Conservation (phyloP, 2,329 filamentous ascomycete genomes). For the Botryotinia calthae region DNA sequence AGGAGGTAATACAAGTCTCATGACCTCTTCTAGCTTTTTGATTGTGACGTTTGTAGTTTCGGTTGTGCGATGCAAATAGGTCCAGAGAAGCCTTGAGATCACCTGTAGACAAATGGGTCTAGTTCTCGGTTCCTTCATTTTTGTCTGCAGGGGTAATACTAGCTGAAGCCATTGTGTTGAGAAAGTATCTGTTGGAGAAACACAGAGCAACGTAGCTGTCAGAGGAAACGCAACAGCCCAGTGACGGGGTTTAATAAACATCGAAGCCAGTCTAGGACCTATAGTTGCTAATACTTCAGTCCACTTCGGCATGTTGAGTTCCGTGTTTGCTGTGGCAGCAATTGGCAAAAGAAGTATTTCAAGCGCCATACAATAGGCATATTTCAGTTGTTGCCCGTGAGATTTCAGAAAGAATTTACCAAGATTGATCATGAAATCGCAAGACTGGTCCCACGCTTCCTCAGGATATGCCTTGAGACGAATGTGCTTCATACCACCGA, state of each 20-base stretch:
- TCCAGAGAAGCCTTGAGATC: conserved; percentile 88
- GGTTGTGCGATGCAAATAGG: conserved; percentile 81
- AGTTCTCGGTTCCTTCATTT: conserved; percentile 78
- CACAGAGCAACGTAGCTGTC: conserved; percentile 81
- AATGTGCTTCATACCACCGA: conserved; percentile 89
- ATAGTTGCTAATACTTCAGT: conserved; percentile 77
- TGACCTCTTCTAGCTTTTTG: conserved; percentile 85
- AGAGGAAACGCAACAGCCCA: conserved; percentile 88
- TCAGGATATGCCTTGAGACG: conserved; percentile 71
- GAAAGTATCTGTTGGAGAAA: conserved; percentile 82
- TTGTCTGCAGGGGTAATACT: conserved; percentile 72
- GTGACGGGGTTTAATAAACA: conserved; percentile 88
- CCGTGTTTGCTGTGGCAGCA: conserved; percentile 73
- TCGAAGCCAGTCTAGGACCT: conserved; percentile 73
- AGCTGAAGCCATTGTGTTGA: conserved; percentile 82
- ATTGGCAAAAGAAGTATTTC: conserved; percentile 84
- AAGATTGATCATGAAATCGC: conserved; percentile 80
- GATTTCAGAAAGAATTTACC: conserved; percentile 80
- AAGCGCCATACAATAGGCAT: conserved; percentile 89
- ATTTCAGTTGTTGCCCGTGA: conserved; percentile 86
- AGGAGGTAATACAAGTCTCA: conserved; percentile 77
- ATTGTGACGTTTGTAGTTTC: conserved; percentile 67
- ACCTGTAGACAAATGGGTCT: conserved; percentile 82
- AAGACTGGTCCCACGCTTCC: conserved; percentile 79
- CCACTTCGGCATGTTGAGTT: conserved; percentile 82